Base-by-base conservation (phyloP, 805 yeast species). In the Lipomyces starkeyi region DNA sequence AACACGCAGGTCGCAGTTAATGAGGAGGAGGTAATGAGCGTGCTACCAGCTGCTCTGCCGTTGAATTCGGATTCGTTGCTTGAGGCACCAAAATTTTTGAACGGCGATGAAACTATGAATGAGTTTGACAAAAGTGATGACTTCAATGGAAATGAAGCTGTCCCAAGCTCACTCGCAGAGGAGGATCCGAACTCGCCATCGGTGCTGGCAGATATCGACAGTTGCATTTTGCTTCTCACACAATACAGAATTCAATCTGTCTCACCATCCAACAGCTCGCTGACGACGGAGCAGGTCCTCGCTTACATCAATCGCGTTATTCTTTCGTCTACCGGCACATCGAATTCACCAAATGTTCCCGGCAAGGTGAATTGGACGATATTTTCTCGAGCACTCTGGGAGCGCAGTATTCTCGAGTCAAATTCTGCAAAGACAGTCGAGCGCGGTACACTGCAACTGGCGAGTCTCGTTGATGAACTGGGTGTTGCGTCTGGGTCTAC, bases 371-470 rank as follows among this genome's bases (percentile, higher is more conserved):
- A 91, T 77, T 93, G 97, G 93, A 79, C 90, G 0, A 77, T 94
- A 2, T 92, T 88, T 74, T 86, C 93, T 1, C 83, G 93, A 70
- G 90, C 97, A 0, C 80, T 95, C 57, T 95, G 98, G 97, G 91
- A 89, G 75, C 86, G 98, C 77, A 91, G 97, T 7, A 74, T 91
- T 25, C 81, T 93, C 49, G 99, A 95, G 77, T 86, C 97, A 0
- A 83, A 84, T 61, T 88, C 87, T 72, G 87, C 97, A 0, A 88
- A 90, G 76, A 94, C 98, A 0, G 89, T 94, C 29, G 98, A 95
- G 79, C 85, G 99, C 77, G 98, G 98, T 61, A 88, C 93, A 3
- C 82, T 95, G 62, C 99, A 95, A 79, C 88, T 95, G 89, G 94
- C 93, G 64, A 88, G 97, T 2, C 81, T 95, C 56, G 95, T 93